phyloP scores from a whole-genome alignment of 768 basidiomycete genomes.

The Russula sp. region DNA sequence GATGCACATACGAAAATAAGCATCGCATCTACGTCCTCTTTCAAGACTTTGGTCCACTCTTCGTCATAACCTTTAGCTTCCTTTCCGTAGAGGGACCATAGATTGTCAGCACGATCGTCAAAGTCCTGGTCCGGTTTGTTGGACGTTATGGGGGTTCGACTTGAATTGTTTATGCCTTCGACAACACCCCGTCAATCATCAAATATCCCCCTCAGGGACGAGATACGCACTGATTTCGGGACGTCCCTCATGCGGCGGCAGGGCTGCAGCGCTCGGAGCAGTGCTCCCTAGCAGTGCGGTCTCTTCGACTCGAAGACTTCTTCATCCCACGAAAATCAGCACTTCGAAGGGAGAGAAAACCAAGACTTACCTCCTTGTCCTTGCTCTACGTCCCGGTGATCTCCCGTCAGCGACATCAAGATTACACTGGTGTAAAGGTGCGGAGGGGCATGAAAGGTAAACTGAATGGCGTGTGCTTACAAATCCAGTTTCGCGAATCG shows the following conservation, averaged over 20 bases:
- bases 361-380: neutral
- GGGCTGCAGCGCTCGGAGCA: too few relatives aligned
- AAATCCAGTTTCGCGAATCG: neutral
- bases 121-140: neutral
- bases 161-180: neutral
- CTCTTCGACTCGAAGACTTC: neutral
- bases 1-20: slow-evolving; percentile 14
- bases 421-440: neutral
- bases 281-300: neutral
- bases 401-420: neutral
- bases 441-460: too few relatives aligned
- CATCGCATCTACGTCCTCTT: neutral
- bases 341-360: neutral
- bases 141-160: too few relatives aligned
- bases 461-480: too few relatives aligned
- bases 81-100: slow-evolving; percentile 10
- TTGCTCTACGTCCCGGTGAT: neutral
- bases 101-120: neutral
- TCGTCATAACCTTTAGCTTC: neutral
- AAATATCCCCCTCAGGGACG: neutral
- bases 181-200: neutral
- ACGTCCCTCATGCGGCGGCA: neutral
- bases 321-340: neutral
- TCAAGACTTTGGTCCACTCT: neutral
- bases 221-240: neutral